Evolutionary conservation across 2,329 filamentous ascomycete species (phyloP), one percentile per base, ranked within the genome.

Genomic region (Venturia carpophila): DNA sequence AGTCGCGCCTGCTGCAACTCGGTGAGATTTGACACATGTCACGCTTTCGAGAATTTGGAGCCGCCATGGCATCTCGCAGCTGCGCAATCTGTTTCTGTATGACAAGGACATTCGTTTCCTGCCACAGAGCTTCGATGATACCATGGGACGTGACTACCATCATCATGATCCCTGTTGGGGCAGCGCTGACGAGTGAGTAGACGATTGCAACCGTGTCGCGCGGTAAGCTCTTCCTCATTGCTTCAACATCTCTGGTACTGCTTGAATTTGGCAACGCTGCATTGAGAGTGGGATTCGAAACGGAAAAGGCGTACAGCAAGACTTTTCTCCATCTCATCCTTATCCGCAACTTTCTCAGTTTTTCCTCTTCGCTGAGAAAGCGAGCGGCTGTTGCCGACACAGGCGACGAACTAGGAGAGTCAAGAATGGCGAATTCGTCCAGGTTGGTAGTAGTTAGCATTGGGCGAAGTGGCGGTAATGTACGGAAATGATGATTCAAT

Each of bases 121-220:
- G 52, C 66, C 66, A 67, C n/a, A 65, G n/a, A 6, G 65, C 66
- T 49, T 42, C 58, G n/a, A 56, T 24, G 13, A 66, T 62, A 34
- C 66, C 65, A 27, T 66, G 56, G 3, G 58, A 63, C 13, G 65
- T 60, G 60, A 65, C 65, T 15, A 66, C 63, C 21, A 67, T 64
- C 5, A 62, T 67, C 62, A 67, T 65, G 15, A 67, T 27, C 5
- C 66, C 66, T 45, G 49, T 65, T 10, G 66, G 66, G 13, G 66
- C 30, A 27, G 55, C 63, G 39, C 65, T 66, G n/a, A 65, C 63
- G 37, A 67, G 47, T 5, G 64, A 65, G 24, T 66, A 67, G 41
- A 66, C 66, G 27, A 67, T 64, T 17, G 66, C 65, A 37, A 64
- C 52, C 3, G 64, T 65, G 37, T 66, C 64, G 24, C 21, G 37